Conservation (phyloP, 106 monocot species). For the Dioscorea dumetorum region DNA sequence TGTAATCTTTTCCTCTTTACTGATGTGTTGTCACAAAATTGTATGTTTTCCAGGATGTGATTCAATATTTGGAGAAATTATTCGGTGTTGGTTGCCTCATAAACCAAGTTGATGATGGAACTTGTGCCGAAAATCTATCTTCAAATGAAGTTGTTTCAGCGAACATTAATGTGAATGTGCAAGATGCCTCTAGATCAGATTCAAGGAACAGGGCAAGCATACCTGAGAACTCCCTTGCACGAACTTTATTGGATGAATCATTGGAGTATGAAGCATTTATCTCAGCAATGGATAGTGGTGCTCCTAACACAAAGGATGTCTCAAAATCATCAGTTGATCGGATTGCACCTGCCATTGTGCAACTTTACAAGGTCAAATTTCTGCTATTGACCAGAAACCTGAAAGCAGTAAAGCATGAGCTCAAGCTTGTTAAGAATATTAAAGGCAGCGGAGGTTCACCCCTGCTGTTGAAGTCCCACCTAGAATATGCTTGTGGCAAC, state of each 20-base stretch:
- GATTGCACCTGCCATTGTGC: constrained; percentile 32
- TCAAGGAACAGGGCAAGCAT: constrained; percentile 8
- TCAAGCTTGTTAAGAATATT: constrained; percentile 77
- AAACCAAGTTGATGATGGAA: constrained; percentile 27
- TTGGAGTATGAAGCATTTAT: constrained; percentile 18
- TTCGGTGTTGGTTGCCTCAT: constrained; percentile 16
- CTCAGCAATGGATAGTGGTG: constrained; percentile 16
- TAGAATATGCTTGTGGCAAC: constrained; percentile 87
- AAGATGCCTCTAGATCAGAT: constrained; percentile 5
- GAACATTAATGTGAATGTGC: background rate
- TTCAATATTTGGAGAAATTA: constrained; percentile 43
- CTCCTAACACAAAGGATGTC: constrained; percentile 30
- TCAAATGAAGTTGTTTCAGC: constrained; percentile 16
- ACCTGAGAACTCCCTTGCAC: constrained; percentile 4
- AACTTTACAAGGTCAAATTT: constrained; percentile 63
- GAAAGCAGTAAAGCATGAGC: constrained; percentile 79
- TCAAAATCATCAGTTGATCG: constrained; percentile 27
- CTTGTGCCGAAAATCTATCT: constrained; percentile 9
- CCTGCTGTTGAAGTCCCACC: constrained; percentile 72
- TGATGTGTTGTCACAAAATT: background rate
- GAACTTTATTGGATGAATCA: constrained; percentile 16
- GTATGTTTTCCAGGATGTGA: constrained; percentile 32
- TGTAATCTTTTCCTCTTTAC: background rate
- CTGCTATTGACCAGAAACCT: constrained; percentile 72
- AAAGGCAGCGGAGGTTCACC: constrained; percentile 81